These are phyloP conservation scores for Medicago arabica DNA, from an alignment of 306 rosid species.

Conservation along the genomic window DNA sequence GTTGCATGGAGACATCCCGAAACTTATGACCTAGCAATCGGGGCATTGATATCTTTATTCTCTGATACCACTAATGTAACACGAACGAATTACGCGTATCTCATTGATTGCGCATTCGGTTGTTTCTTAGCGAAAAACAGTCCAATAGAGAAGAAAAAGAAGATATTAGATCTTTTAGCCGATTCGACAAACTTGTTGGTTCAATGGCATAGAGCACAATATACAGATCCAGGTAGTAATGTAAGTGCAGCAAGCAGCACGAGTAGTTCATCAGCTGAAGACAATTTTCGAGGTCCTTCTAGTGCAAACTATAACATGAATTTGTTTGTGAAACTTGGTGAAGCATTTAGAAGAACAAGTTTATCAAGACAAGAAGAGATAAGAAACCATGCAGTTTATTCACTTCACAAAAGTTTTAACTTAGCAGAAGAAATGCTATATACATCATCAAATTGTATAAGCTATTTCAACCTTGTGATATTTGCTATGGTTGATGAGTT, in stretches of 20 bases:
- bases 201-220: conserved; percentile 68
- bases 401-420: conserved; percentile 67
- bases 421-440: conserved; percentile 74
- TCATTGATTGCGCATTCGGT: conserved; percentile 79
- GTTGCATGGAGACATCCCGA: conserved; percentile 73
- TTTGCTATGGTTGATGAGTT: conserved; percentile 93
- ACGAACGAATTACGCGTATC: conserved; percentile 60
- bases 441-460: conserved; percentile 61
- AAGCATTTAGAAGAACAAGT: conserved; percentile 74
- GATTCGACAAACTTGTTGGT: conserved; percentile 65
- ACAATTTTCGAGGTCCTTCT: conserved; percentile 49
- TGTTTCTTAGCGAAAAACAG: conserved; percentile 80
- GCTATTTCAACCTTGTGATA: conserved; percentile 72
- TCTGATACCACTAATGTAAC: conserved; percentile 62
- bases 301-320: conserved; percentile 60
- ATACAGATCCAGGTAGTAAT: conserved; percentile 62
- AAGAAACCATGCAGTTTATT: conserved; percentile 76
- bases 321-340: conserved; percentile 81
- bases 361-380: conserved; percentile 85
- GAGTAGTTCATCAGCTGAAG: conserved; percentile 70
- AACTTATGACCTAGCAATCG: conserved; percentile 72
- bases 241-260: conserved; percentile 54
- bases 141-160: conserved; percentile 77
- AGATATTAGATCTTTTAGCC: conserved; percentile 67
- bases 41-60: conserved; percentile 66